Percentiles rank a stretch among this genome's conserved stretches.
These are phyloP conservation scores for Apiospora rasikravindrae DNA, from an alignment of 2,329 filamentous ascomycete species.

Conservation along the genomic window DNA sequence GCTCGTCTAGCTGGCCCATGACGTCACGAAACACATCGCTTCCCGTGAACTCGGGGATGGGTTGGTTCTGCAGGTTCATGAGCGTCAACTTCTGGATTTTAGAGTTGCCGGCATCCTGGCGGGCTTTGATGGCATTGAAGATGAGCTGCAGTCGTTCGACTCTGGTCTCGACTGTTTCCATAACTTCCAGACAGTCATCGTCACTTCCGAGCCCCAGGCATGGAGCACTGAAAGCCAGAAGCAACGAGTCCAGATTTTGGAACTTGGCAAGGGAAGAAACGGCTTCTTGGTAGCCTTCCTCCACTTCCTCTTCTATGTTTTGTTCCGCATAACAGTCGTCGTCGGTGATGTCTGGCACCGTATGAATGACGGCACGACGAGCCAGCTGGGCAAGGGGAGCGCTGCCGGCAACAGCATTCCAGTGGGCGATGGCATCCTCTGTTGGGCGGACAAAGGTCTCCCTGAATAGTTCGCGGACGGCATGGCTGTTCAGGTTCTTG, in stretches of 20 bases:
- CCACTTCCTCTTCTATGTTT: neutral
- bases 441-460: neutral
- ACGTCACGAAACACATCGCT: neutral
- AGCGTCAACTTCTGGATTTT: neutral
- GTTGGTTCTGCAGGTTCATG: neutral
- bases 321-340: neutral
- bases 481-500: neutral
- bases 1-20: neutral
- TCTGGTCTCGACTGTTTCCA: neutral
- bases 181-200: neutral
- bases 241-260: neutral
- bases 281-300: neutral
- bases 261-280: neutral
- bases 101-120: neutral
- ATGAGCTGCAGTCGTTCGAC: neutral
- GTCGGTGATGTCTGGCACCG: neutral
- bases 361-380: neutral
- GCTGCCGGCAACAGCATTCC: neutral
- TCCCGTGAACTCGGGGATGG: neutral
- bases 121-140: neutral
- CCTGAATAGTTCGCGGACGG: neutral
- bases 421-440: neutral
- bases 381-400: neutral
- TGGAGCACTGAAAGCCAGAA: neutral
- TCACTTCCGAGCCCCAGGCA: neutral